Base-by-base conservation (phyloP, 2,329 filamentous ascomycete species). In the Rhinocladiella similis region DNA sequence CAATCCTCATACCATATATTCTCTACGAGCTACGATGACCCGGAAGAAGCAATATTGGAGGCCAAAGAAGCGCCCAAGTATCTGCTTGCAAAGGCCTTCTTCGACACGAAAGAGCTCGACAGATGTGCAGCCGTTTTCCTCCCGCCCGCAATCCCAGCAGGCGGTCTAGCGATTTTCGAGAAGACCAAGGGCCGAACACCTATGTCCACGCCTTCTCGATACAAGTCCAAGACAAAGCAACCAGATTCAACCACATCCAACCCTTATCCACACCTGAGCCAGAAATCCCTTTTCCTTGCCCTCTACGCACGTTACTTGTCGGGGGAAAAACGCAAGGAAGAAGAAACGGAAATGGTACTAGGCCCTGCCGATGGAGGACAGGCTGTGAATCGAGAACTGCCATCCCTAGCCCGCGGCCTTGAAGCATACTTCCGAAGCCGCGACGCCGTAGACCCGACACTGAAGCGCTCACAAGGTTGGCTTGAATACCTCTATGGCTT, bases 291-390 rank as follows among this genome's bases (percentile, higher is more conserved):
- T 18, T 99, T 99, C 68, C 80, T 99, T 10, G 89, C 91, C 0
- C 78, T 97, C 3, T 99, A 99, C 68, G 90, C 94, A 43, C 95
- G 93, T 69, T 91, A 92, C 69, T 83, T 97, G 62, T 89, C 92
- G 0, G 94, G 94, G 1, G 94, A 99, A 78, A 97, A 97, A 78
- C 86, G 90, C 63, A 96, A 93, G 73, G 90, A 96, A 66, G 94
- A 99, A 72, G 93, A 97, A 56, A 91, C 90, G 19, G 94, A 99
- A 75, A 97, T 97, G 89, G 90, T 99, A 49, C 85, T 97, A 74
- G 94, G 94, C 0, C 93, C 94, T 1, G 87, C 92, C 56, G 94
- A 99, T 72, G 86, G 91, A 13, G 91, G 92, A 1, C 86, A 87
- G 29, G 89, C 90, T 1, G 75, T 85, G 57, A 99, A 99, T 71